Evolutionary conservation across 2,329 filamentous ascomycete genomes (phyloP).

Genomic region (Colletotrichum sp.): DNA sequence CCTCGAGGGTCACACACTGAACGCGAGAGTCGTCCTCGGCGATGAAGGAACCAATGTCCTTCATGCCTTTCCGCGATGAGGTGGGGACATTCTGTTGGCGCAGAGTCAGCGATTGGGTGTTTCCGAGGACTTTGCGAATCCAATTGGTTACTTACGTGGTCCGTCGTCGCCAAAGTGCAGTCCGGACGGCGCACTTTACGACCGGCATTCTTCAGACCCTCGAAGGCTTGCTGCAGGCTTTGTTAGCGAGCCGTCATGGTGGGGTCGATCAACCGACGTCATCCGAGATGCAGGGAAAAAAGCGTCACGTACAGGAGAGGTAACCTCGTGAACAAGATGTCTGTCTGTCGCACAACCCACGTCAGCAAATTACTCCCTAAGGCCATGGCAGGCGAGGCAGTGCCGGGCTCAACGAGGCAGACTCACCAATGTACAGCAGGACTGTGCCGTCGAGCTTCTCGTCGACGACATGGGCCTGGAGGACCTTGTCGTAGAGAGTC

Average conservation of each 20-base stretch:
- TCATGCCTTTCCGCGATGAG: conserved; percentile 86
- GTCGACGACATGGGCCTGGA: conserved; percentile 92
- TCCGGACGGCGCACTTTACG: conserved; percentile 91
- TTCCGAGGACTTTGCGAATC: background rate
- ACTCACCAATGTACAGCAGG: conserved; percentile 88
- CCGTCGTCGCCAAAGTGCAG: conserved; percentile 94
- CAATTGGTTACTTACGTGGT: conserved; percentile 73
- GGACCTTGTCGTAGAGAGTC: conserved; percentile 98
- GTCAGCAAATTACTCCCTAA: background rate
- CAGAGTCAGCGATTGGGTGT: background rate
- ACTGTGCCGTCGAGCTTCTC: conserved; percentile 94
- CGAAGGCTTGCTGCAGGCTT: conserved; percentile 82
- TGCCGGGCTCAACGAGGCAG: background rate
- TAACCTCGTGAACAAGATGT: conserved; percentile 98
- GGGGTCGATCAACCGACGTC: conserved; percentile 13
- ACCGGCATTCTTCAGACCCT: conserved; percentile 88
- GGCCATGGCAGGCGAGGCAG: background rate
- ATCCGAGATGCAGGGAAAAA: background rate
- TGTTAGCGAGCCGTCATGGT: conserved; percentile 19
- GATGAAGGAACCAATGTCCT: conserved; percentile 92
- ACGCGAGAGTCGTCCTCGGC: conserved; percentile 91
- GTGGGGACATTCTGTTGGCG: conserved; percentile 84
- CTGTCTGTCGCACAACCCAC: conserved; percentile 62
- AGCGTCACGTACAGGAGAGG: conserved; percentile 72
- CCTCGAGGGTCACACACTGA: conserved; percentile 94